These are phyloP conservation scores for Kalmusia sp. DNA, from an alignment of 2,329 filamentous ascomycete species.

Conservation along the genomic window DNA sequence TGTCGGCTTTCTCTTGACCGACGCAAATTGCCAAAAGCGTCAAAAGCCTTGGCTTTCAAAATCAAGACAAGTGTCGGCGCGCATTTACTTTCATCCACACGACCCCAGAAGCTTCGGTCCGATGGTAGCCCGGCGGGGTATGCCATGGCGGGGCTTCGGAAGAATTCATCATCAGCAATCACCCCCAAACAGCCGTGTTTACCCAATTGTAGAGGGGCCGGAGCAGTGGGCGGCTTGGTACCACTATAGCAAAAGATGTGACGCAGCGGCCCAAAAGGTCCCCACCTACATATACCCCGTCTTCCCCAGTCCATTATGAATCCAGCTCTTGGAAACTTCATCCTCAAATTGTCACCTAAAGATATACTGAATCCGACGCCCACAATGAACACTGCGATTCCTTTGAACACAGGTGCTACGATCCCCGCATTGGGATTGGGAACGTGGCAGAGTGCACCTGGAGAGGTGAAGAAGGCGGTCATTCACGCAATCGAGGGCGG, in stretches of 20 bases:
- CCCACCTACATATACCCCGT: constrained; percentile 36
- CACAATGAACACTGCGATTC: constrained; percentile 48
- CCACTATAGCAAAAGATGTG: not conserved
- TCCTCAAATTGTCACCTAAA: constrained; percentile 46
- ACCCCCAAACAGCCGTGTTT: constrained; percentile 24
- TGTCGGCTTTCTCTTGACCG: constrained; percentile 3
- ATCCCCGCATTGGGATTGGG: constrained; percentile 49
- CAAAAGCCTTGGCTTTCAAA: not conserved
- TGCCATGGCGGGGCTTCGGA: constrained; percentile 34
- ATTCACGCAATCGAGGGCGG: constrained; percentile 56
- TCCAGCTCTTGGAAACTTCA: constrained; percentile 48
- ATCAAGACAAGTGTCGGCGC: constrained; percentile 9
- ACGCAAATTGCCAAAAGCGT: not conserved
- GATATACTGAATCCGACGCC: constrained; percentile 46
- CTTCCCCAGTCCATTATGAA: constrained; percentile 38
- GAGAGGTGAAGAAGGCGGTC: constrained; percentile 57
- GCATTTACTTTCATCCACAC: not conserved
- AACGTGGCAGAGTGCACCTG: constrained; percentile 51
- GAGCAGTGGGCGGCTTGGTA: not conserved
- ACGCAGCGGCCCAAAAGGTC: not conserved
- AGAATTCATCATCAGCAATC: constrained; percentile 45
- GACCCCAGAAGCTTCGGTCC: constrained; percentile 18
- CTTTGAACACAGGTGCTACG: constrained; percentile 49
- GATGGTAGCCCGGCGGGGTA: constrained; percentile 34
- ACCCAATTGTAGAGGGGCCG: constrained; percentile 7